Evolutionary conservation across 352 stramenopile species (phyloP), one percentile per base, ranked within the genome.

Genomic region (Phytophthora sojae): DNA sequence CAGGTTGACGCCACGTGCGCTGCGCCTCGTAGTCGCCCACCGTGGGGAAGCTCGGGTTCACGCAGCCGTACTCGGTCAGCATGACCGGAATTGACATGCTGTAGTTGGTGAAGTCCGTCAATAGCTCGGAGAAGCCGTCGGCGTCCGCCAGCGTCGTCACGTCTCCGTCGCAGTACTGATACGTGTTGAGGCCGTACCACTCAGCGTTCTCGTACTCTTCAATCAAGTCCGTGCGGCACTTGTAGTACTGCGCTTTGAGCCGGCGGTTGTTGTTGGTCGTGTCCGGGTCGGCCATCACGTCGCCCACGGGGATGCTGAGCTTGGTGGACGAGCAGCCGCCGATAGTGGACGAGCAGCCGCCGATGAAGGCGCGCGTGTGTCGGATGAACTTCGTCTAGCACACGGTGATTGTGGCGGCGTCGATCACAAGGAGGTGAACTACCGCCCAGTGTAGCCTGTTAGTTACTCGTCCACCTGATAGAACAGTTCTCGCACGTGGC

Each of bases 301-400:
- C 75, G 2, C 92, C 92, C 14, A 97, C 80, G 0, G 90, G 88
- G 45, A 97, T 82, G 23, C 80, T 12, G 0, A 90, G 86, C 30
- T 92, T 77, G 53, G 67, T 84, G 86, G 79, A 47, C 8, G 62
- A 72, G 52, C 91, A 97, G 6, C 52, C 52, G 7, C 56, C 64
- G 9, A 94, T 70, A 1, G 21, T 21, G 21, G 21, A 21, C 21
- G 21, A 21, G 21, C 21, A 21, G 21, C 21, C 21, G 21, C 21
- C 21, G 21, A 21, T 21, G 74, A 90, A 97, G 6, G 57, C 65
- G n/a, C 90, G 64, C 87, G 96, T 97, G 60, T 97, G 90, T 0
- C 81, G 71, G 39, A 97, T 75, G 55, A 97, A 96, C 64, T 96
- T 96, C 74, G 97, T 97, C 53, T 95, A 84, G 70, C 92, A 97